A percentile compares a stretch with the other conserved stretches of the same genome.
Evolutionary conservation across 192 early-diverging fungal species (phyloP).

Genomic region (Coemansia sp.): DNA sequence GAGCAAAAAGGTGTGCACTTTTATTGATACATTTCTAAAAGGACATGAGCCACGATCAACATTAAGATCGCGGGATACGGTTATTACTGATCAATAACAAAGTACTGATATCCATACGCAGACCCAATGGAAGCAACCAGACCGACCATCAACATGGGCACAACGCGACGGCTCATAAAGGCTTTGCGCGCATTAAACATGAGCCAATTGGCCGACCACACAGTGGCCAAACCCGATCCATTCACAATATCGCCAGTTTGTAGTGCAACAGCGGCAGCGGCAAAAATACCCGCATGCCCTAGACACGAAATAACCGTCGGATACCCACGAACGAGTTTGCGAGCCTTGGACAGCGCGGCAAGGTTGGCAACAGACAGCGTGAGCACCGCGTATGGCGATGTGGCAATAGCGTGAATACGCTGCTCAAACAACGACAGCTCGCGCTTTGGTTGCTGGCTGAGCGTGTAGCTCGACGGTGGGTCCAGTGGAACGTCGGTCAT

Average conservation of each 20-base stretch:
- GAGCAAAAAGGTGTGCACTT: not conserved
- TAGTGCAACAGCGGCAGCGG: constrained; percentile 33
- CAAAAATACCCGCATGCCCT: constrained; percentile 38
- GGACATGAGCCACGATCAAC: too few relatives aligned
- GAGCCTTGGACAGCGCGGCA: constrained; percentile 9
- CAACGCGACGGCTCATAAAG: constrained; percentile 2
- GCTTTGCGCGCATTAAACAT: constrained; percentile 51
- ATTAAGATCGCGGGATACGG: not conserved
- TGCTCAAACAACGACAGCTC: constrained; percentile 6
- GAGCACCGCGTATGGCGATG: constrained; percentile 24
- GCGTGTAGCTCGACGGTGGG: constrained; percentile 45
- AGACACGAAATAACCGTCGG: constrained; percentile 46
- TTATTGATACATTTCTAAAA: too few relatives aligned
- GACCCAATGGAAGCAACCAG: constrained; percentile 27
- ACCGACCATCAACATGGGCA: constrained; percentile 29
- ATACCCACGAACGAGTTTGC: constrained; percentile 21
- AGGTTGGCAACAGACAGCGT: constrained; percentile 27
- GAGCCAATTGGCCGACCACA: constrained; percentile 49
- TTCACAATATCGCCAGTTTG: constrained; percentile 33
- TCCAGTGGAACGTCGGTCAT: constrained; percentile 5
- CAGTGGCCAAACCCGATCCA: constrained; percentile 36
- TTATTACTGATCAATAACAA: constrained; percentile 3
- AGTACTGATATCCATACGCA: constrained; percentile 36
- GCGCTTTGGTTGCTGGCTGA: constrained; percentile 11
- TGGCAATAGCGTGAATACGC: not conserved